Evolutionary conservation across 805 yeast species (phyloP).

Genomic region (Kodamaea fukazawae): DNA sequence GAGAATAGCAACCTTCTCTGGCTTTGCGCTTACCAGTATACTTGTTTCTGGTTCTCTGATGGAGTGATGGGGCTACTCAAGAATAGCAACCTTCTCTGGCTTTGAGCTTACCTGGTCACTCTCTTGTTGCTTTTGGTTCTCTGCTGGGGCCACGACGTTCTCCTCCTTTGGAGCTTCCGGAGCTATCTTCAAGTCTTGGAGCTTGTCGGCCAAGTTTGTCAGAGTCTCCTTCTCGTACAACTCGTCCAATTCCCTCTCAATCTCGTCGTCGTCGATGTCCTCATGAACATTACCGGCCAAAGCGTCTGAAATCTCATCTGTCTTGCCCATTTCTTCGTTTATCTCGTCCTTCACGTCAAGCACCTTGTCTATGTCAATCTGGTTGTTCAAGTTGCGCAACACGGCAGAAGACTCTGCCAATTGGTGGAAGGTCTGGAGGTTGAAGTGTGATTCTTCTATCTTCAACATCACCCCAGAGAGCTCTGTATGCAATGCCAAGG

Average conservation of each 20-base stretch:
- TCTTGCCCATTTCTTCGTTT: constrained; percentile 26
- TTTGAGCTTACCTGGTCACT: too few relatives aligned
- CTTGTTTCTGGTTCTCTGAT: neutral
- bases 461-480: constrained; percentile 25
- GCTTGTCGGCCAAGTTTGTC: too few relatives aligned
- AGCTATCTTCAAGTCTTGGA: too few relatives aligned
- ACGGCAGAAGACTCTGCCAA: constrained; percentile 24
- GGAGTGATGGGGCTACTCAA: too few relatives aligned
- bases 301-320: constrained; percentile 28
- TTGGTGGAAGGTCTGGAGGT: constrained; percentile 23
- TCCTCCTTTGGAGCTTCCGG: neutral
- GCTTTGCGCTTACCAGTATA: too few relatives aligned
- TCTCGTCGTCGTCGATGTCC: constrained; percentile 23
- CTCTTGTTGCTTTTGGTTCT: neutral
- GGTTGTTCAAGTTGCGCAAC: constrained; percentile 27
- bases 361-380: constrained; percentile 25
- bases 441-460: constrained; percentile 36
- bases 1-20: constrained; percentile 1
- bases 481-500: constrained; percentile 18
- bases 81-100: neutral
- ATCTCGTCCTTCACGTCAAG: constrained; percentile 27
- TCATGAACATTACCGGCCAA: constrained; percentile 13
- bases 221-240: constrained; percentile 17
- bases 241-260: constrained; percentile 29
- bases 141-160: neutral